Evolutionary conservation across 495 filamentous ascomycete species (phyloP), one percentile per base, ranked within the genome.

Genomic region (Pseudevernia furfuracea): DNA sequence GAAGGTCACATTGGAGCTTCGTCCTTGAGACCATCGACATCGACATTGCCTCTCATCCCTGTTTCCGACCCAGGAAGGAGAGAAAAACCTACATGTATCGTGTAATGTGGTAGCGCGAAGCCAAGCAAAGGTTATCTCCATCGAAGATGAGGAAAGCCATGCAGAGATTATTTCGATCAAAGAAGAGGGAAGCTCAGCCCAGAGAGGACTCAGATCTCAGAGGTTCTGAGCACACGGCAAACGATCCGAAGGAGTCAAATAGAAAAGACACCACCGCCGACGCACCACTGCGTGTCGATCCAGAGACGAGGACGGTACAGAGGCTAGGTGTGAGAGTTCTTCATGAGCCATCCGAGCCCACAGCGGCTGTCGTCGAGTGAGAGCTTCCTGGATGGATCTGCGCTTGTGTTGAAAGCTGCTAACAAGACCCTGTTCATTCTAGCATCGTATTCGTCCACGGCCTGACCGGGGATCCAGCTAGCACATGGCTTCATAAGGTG

Each of bases 401-500:
- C 5, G 21, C 25, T 30, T 30, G 25, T 28, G 3, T 1, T 41
- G 57, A 23, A 39, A 59, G 36, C 17, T 59, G 36, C 57, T 59
- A 59, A 43, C 19, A 19, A 21, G 2, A 9, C 1, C 34, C 25
- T n/a, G n/a, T n/a, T n/a, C n/a, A n/a, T n/a, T n/a, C n/a, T n/a
- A n/a, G n/a, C n/a, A n/a, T n/a, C 38, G 63, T 61, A 10, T 56
- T 59, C 19, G 36, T 68, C 1, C 44, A 64, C 57, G 59, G 64
- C 23, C n/a, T 69, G 41, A 63, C 64, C 23, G 53, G 49, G 23
- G 37, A 14, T 25, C 11, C 63, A 21, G 25, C 12, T 36, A 28
- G 21, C 30, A 65, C 63, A 21, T 61, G 63, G 63, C 17, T 38
- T 46, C 46, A 61, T 32, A 38, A 19, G 23, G 21, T 5, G 2